Evolutionary conservation across 1,284 basidiomycete genomes (phyloP).

Genomic region (Ceratobasidium sp.): DNA sequence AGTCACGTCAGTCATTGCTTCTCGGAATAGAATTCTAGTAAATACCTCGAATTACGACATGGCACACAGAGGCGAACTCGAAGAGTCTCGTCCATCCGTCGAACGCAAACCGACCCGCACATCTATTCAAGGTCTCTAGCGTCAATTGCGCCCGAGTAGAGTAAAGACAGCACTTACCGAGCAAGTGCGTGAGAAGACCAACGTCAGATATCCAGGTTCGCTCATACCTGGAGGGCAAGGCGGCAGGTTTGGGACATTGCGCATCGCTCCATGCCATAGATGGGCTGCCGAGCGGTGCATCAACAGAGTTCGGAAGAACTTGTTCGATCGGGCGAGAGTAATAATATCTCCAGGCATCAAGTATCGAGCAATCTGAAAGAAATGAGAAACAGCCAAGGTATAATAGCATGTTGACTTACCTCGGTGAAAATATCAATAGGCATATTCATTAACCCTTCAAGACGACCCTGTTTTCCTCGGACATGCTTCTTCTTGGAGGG

Average conservation of each 20-base stretch:
- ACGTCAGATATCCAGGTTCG: slow-evolving; percentile 47
- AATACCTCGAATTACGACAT: slow-evolving; percentile 8
- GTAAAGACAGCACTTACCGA: neutral
- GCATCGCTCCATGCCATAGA: slow-evolving; percentile 46
- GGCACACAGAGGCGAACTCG: slow-evolving; percentile 22
- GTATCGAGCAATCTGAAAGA: slow-evolving; percentile 47
- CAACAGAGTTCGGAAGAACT: slow-evolving; percentile 47
- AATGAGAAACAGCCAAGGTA: neutral
- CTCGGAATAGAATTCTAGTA: neutral
- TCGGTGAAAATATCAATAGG: slow-evolving; percentile 52
- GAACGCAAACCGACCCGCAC: neutral
- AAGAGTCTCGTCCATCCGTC: slow-evolving; percentile 2
- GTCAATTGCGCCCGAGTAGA: neutral
- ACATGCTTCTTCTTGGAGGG: slow-evolving; percentile 20
- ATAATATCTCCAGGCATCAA: slow-evolving; percentile 51
- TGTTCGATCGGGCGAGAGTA: slow-evolving; percentile 49
- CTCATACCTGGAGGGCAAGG: slow-evolving; percentile 47
- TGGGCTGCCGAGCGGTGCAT: slow-evolving; percentile 43
- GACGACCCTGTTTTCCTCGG: slow-evolving; percentile 42
- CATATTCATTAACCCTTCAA: slow-evolving; percentile 50
- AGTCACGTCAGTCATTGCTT: too few relatives aligned
- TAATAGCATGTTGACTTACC: slow-evolving; percentile 44
- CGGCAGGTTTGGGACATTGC: slow-evolving; percentile 42
- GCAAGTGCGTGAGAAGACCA: slow-evolving; percentile 47
- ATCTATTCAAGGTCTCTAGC: neutral